Percentiles rank a stretch among this genome's conserved stretches.
Conservation (phyloP, 495 filamentous ascomycete genomes). For the Penicillium canescens region DNA sequence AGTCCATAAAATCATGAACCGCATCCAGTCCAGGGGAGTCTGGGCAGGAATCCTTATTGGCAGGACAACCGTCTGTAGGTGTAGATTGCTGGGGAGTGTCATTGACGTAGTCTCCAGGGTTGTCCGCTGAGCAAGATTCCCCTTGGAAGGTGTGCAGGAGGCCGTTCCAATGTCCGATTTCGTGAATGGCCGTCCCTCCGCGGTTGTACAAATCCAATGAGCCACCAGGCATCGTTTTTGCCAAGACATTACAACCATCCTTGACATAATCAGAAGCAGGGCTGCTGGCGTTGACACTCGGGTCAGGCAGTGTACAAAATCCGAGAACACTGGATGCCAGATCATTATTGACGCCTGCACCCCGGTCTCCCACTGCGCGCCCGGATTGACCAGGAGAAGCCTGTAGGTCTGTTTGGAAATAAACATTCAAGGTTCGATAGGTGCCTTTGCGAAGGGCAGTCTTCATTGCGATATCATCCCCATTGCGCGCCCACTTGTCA, state of each 20-base stretch:
- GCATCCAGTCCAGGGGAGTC: slow-evolving; percentile 44
- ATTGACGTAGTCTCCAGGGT: slow-evolving; percentile 50
- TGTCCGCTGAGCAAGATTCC: slow-evolving; percentile 38
- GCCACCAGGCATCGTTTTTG: slow-evolving; percentile 50
- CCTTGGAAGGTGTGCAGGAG: slow-evolving; percentile 58
- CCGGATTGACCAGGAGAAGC: slow-evolving; percentile 20
- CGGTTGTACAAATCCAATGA: slow-evolving; percentile 43
- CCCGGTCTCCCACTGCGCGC: slow-evolving; percentile 11
- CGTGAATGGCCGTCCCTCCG: slow-evolving; percentile 54
- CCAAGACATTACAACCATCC: slow-evolving; percentile 56
- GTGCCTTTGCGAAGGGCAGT: slow-evolving; percentile 56
- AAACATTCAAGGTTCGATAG: slow-evolving; percentile 52
- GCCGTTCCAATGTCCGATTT: slow-evolving; percentile 62
- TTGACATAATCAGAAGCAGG: slow-evolving; percentile 39
- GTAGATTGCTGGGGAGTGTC: slow-evolving; percentile 54
- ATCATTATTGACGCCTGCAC: slow-evolving; percentile 11
- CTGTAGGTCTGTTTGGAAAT: slow-evolving; percentile 52
- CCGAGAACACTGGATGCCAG: slow-evolving; percentile 42
- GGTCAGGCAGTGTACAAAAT: slow-evolving; percentile 50
- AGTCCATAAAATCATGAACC: slow-evolving; percentile 59
- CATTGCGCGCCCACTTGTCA: slow-evolving; percentile 64
- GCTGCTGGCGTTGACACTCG: slow-evolving; percentile 34
- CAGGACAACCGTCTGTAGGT: slow-evolving; percentile 52
- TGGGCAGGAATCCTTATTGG: slow-evolving; percentile 49
- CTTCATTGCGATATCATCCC: slow-evolving; percentile 64